Evolutionary conservation across 148 eudicot genomes (phyloP), one percentile per base, ranked within the genome.

Genomic region (Hydrangea macrophylla): DNA sequence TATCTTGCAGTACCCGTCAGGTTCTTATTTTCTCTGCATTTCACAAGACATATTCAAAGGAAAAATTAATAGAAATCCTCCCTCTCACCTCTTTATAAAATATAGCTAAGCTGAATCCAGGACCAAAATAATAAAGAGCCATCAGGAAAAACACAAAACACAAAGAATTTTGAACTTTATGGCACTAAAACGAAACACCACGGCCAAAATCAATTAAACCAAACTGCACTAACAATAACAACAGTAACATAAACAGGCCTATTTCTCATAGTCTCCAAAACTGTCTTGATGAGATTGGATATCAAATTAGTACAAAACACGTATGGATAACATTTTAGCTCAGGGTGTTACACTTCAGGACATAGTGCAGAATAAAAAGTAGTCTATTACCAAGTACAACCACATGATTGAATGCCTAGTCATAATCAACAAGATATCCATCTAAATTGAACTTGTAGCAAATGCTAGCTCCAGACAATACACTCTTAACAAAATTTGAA

Each of bases 1-100:
- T 90, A 88, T 84, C 92, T 85, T 63, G 96, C 96, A 44, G 93
- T 88, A 20, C 96, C 96, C 0, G 96, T 90, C 84, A 90, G 76
- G 78, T 88, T 90, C 76, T 90, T 90, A 71, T 90, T 88, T 77
- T 90, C 96, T 79, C 96, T 88, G 78, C 78, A 76, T 24, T 72
- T 27, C 24, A 27, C 7, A 60, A 30, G 6, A 53, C 24, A 28
- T 68, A 53, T 54, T 35, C 24, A 45, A n/a, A 61, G 28, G 3
- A 17, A 32, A n/a, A n/a, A n/a, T n/a, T n/a, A n/a, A n/a, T n/a
- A n/a, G n/a, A n/a, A n/a, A n/a, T n/a, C n/a, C n/a, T n/a, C n/a
- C n/a, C n/a, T n/a, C n/a, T n/a, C n/a, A n/a, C n/a, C n/a, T n/a
- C n/a, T n/a, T n/a, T n/a, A n/a, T n/a, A n/a, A n/a, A n/a, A n/a